Conservation (phyloP, 2,329 filamentous ascomycete genomes). For the Daldinia eschscholtzii region DNA sequence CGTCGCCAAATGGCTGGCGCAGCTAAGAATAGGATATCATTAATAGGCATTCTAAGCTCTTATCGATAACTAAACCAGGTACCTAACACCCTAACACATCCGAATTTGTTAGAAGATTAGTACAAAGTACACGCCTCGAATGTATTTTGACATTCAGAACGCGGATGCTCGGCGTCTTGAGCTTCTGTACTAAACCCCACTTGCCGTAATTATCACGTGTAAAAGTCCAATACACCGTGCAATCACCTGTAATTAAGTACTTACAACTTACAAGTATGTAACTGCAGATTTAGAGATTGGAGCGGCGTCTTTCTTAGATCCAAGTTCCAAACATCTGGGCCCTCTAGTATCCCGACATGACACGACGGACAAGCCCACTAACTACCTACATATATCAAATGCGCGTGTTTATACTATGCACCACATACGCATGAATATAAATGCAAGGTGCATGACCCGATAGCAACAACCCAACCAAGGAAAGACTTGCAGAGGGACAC, state of each 20-base stretch:
- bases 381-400: no score
- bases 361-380: no score
- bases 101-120: no score
- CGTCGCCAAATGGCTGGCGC: slow-evolving; percentile 14
- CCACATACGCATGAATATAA: neutral
- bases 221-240: neutral
- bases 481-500: neutral
- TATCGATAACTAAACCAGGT: slow-evolving; percentile 31
- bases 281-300: neutral
- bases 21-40: slow-evolving; percentile 15
- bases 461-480: neutral
- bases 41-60: slow-evolving; percentile 11
- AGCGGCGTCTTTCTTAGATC: neutral
- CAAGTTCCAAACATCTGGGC: neutral
- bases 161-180: neutral
- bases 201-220: slow-evolving; percentile 15
- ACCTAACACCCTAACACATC: neutral
- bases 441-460: neutral
- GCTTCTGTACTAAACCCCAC: slow-evolving; percentile 2
- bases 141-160: neutral
- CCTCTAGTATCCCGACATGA: neutral
- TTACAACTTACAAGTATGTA: neutral
- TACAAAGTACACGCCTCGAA: no score
- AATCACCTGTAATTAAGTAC: neutral
- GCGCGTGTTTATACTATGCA: neutral